Conservation (phyloP, 2,329 filamentous ascomycete species). For the Curvularia sp. region DNA sequence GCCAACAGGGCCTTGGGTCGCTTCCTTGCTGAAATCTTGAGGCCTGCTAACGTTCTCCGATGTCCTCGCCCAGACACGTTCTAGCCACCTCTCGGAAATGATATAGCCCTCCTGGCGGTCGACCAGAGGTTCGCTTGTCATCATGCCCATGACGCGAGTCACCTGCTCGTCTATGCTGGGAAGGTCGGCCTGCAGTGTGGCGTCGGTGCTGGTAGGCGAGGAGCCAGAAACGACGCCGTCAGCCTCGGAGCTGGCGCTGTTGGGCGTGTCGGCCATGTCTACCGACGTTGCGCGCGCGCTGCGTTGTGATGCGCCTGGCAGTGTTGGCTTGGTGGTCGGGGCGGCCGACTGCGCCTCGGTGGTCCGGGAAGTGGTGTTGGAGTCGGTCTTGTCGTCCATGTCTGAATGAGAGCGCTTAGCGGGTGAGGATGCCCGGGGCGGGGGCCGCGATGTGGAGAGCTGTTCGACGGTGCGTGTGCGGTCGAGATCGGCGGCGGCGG, state of each 20-base stretch:
- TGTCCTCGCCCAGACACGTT: slow-evolving; percentile 49
- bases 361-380: slow-evolving; percentile 6
- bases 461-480: slow-evolving; percentile 30
- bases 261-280: slow-evolving; percentile 52
- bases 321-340: slow-evolving; percentile 35
- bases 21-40: slow-evolving; percentile 65
- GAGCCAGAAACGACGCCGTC: slow-evolving; percentile 36
- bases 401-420: slow-evolving; percentile 63
- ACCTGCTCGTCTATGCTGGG: slow-evolving; percentile 71
- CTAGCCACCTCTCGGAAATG: slow-evolving; percentile 81
- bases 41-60: slow-evolving; percentile 47
- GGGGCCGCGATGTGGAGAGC: slow-evolving; percentile 25
- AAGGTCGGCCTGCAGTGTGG: slow-evolving; percentile 26
- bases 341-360: slow-evolving; percentile 38
- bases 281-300: slow-evolving; percentile 51
- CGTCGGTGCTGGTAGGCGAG: slow-evolving; percentile 23
- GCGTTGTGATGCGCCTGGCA: slow-evolving; percentile 26
- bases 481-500: slow-evolving; percentile 34
- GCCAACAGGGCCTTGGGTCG: slow-evolving; percentile 70
- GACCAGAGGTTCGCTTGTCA: slow-evolving; percentile 60
- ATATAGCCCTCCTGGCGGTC: slow-evolving; percentile 80
- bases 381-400: slow-evolving; percentile 55
- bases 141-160: slow-evolving; percentile 69
- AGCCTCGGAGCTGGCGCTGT: slow-evolving; percentile 38
- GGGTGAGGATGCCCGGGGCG: slow-evolving; percentile 58